A percentile compares a stretch with the other conserved stretches of the same genome.
These are phyloP conservation scores for Pseudonitzschia pungens DNA, from an alignment of 108 stramenopile species.

Conservation along the genomic window DNA sequence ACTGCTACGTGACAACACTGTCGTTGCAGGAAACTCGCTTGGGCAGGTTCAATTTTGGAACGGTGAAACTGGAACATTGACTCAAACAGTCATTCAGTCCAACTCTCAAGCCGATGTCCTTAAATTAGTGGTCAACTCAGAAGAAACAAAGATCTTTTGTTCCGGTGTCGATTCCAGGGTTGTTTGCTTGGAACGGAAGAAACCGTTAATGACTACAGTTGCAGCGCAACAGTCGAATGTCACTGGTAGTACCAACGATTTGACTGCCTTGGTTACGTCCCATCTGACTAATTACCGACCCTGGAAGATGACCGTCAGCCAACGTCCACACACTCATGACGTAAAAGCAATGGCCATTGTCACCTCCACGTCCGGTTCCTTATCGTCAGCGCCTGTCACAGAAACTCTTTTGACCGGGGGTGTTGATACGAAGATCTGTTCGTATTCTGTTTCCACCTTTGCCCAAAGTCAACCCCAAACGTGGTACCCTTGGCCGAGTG, in stretches of 20 bases:
- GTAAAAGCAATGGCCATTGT: conserved; percentile 77
- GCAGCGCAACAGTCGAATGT: conserved; percentile 15
- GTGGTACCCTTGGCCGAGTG: conserved; percentile 74
- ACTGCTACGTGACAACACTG: conserved; percentile 71
- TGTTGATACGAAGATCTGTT: conserved; percentile 88
- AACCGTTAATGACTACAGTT: neutral
- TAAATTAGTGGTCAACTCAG: conserved; percentile 64
- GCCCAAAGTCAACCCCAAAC: conserved; percentile 58
- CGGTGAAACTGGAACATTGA: conserved; percentile 76
- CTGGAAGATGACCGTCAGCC: conserved; percentile 80
- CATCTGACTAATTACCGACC: conserved; percentile 12
- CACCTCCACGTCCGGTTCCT: neutral
- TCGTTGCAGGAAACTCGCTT: conserved; percentile 88
- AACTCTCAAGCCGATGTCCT: conserved; percentile 84
- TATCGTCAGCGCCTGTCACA: neutral
- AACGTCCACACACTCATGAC: conserved; percentile 94
- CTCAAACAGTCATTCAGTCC: conserved; percentile 80
- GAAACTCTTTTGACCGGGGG: conserved; percentile 86
- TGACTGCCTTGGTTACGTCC: conserved; percentile 4
- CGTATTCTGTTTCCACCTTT: conserved; percentile 72
- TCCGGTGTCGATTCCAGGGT: conserved; percentile 93
- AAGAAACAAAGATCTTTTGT: conserved; percentile 84
- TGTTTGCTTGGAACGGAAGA: conserved; percentile 70
- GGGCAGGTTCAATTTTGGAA: conserved; percentile 94
- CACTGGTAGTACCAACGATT: neutral